Percentiles rank a stretch among this genome's conserved stretches.
Evolutionary conservation across 73 alveolate genomes (phyloP).

Genomic region (Loxodes magnus): DNA sequence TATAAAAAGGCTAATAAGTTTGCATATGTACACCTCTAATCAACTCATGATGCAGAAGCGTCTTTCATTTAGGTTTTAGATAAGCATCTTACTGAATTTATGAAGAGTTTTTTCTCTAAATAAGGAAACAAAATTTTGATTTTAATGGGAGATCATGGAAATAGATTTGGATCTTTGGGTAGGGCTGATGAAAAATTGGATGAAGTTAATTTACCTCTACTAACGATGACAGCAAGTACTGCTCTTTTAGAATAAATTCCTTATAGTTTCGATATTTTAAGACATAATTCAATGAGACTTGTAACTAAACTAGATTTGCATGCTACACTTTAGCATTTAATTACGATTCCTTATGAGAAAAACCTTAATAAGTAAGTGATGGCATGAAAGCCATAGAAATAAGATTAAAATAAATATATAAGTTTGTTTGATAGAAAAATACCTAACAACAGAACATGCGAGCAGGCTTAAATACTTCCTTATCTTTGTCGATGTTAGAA

Average conservation of each 20-base stretch:
- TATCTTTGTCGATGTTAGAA: conserved; percentile 6
- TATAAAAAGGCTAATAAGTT: too few species aligned
- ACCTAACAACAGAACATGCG: conserved; percentile 16
- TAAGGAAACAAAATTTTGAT: neutral
- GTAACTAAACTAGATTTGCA: conserved; percentile 4
- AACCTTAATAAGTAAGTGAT: too few species aligned
- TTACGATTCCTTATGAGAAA: neutral
- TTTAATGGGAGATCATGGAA: conserved; percentile 13
- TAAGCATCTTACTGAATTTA: too few species aligned
- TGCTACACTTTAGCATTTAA: conserved; percentile 6
- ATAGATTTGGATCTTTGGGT: conserved; percentile 8
- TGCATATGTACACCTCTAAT: too few species aligned
- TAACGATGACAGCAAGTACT: neutral
- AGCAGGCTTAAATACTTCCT: conserved; percentile 2
- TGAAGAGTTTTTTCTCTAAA: too few species aligned
- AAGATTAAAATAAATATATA: neutral
- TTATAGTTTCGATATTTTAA: conserved; percentile 4
- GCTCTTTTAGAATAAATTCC: conserved; percentile 1
- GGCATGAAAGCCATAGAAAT: neutral
- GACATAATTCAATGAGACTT: conserved; percentile 4
- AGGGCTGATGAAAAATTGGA: conserved; percentile 3
- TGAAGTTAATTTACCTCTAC: conserved; percentile 4
- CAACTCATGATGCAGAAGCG: too few species aligned
- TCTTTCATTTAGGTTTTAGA: too few species aligned
- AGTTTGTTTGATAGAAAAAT: conserved; percentile 6